phyloP scores from a whole-genome alignment of 305 asterid species.

The Petunia hybrid region DNA sequence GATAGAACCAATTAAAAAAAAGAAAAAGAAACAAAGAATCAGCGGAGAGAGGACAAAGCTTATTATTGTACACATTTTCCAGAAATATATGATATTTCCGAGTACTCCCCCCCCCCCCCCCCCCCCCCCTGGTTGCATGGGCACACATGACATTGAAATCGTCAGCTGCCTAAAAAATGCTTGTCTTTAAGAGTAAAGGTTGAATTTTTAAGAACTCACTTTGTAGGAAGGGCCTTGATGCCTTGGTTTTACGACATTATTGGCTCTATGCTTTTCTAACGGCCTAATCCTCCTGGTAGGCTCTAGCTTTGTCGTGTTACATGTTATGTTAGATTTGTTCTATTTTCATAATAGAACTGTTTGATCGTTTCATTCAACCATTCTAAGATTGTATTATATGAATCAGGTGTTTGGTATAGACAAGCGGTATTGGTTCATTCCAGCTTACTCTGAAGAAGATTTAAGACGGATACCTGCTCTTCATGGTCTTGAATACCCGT shows the following conservation, averaged over 20 bases:
- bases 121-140: too few relatives aligned
- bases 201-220: neutral
- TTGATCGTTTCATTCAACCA: neutral
- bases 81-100: neutral
- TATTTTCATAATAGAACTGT: neutral
- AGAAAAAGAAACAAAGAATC: too few relatives aligned
- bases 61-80: neutral
- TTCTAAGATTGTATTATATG: slow-evolving; percentile 3
- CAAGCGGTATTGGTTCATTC: slow-evolving; percentile 86
- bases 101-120: neutral
- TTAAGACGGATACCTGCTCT: slow-evolving; percentile 88
- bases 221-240: neutral
- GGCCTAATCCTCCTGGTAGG: neutral
- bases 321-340: slow-evolving; percentile 15
- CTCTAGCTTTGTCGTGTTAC: neutral
- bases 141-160: too few relatives aligned
- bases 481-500: slow-evolving; percentile 94
- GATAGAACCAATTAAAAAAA: too few relatives aligned
- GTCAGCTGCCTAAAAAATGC: too few relatives aligned
- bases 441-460: slow-evolving; percentile 91
- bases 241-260: neutral
- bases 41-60: neutral
- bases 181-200: neutral
- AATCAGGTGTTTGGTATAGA: slow-evolving; percentile 89
- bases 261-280: neutral